A percentile compares a stretch with the other conserved stretches of the same genome.
These are phyloP conservation scores for Arthrobotrys sinensis DNA, from an alignment of 2,329 filamentous ascomycete species.

Conservation along the genomic window DNA sequence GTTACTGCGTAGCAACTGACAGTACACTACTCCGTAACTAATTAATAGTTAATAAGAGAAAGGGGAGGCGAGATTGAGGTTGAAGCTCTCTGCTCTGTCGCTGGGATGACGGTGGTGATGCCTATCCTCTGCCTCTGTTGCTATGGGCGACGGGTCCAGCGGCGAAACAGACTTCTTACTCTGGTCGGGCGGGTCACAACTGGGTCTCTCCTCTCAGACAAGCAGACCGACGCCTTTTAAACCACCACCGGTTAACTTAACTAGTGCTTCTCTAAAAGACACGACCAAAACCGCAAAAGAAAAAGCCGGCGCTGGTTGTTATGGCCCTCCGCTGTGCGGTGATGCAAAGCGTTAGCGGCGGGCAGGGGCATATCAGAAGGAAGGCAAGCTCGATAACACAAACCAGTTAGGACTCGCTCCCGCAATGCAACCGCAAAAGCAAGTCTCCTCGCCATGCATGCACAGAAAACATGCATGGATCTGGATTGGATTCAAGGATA, in stretches of 20 bases:
- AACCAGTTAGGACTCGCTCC: not conserved
- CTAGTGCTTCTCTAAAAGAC: too few species aligned
- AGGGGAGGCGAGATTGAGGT: constrained; percentile 26
- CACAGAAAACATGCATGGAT: constrained; percentile 28
- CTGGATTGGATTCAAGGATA: not conserved
- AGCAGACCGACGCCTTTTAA: constrained; percentile 32
- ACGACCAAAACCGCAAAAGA: constrained; percentile 20
- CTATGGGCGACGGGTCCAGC: constrained; percentile 48
- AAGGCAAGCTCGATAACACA: constrained; percentile 47
- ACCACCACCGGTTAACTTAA: too few species aligned
- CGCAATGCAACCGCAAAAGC: constrained; percentile 25
- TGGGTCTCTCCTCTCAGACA: constrained; percentile 33
- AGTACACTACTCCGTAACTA: too few species aligned
- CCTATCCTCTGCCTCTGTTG: constrained; percentile 37
- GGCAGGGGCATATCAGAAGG: constrained; percentile 34
- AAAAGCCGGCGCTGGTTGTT: constrained; percentile 9
- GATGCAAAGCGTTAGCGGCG: constrained; percentile 37
- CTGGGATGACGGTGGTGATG: constrained; percentile 6
- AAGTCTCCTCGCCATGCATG: constrained; percentile 5
- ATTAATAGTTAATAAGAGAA: not conserved
- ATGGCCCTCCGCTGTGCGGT: constrained; percentile 6
- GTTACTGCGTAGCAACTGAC: too few species aligned
- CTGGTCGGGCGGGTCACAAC: constrained; percentile 22
- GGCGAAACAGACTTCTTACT: constrained; percentile 20
- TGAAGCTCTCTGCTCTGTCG: not conserved